Conservation (phyloP, 768 basidiomycete species). For the Neoboletus subvelutipes region DNA sequence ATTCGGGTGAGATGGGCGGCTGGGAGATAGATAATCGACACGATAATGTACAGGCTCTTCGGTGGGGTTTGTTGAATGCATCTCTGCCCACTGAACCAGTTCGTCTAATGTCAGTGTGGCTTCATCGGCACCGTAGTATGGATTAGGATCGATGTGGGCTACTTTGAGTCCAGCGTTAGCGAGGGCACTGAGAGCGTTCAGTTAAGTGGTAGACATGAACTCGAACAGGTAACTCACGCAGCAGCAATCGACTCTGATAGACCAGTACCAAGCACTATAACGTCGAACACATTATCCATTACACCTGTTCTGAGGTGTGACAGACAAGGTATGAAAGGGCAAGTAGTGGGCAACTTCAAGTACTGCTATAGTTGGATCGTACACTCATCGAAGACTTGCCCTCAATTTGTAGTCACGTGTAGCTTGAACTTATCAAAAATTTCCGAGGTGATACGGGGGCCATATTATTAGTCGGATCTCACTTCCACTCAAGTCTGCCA, state of each 20-base stretch:
- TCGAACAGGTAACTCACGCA: slow-evolving; percentile 57
- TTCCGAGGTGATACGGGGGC: slow-evolving; percentile 2
- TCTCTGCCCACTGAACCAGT: slow-evolving; percentile 65
- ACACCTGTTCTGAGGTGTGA: too few relatives aligned
- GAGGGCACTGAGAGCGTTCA: slow-evolving; percentile 58
- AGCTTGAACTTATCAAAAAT: slow-evolving; percentile 13
- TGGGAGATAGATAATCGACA: slow-evolving; percentile 41
- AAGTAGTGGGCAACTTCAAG: too few relatives aligned
- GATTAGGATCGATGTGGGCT: slow-evolving; percentile 81
- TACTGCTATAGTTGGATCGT: background rate
- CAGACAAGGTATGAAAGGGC: background rate
- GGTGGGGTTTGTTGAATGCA: slow-evolving; percentile 23
- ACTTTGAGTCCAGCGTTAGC: slow-evolving; percentile 87
- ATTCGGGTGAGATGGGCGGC: slow-evolving; percentile 55
- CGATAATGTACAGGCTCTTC: slow-evolving; percentile 17
- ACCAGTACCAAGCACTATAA: slow-evolving; percentile 73
- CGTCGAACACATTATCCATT: slow-evolving; percentile 56
- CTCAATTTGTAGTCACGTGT: slow-evolving; percentile 29
- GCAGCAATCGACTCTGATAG: slow-evolving; percentile 83
- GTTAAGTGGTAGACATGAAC: slow-evolving; percentile 1
- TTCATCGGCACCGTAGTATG: slow-evolving; percentile 82
- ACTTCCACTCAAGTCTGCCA: slow-evolving; percentile 17
- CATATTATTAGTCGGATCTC: background rate
- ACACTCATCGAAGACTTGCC: slow-evolving; percentile 19
- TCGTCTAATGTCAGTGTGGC: slow-evolving; percentile 84